Percentiles rank a stretch among this genome's conserved stretches.
Conservation (phyloP, 2,329 filamentous ascomycete genomes). For the Monilinia fructicola region DNA sequence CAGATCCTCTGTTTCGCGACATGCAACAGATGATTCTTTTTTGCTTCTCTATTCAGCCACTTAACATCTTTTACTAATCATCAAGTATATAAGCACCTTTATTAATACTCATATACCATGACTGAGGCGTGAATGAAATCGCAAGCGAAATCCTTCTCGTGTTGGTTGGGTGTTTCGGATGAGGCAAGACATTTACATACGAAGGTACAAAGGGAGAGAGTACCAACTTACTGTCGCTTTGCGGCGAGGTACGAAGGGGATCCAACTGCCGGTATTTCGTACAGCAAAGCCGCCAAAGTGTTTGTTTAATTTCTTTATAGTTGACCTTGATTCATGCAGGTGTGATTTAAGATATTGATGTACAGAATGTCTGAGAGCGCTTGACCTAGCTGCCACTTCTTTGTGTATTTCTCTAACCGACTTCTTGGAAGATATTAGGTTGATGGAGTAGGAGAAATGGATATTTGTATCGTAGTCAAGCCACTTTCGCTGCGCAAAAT, state of each 20-base stretch:
- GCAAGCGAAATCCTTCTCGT: conserved; percentile 17
- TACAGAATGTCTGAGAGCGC: conserved; percentile 16
- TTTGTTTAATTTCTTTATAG: conserved; percentile 10
- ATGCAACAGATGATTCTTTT: conserved; percentile 7
- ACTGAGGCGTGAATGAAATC: conserved; percentile 1
- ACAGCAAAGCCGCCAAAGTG: neutral
- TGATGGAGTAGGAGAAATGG: neutral
- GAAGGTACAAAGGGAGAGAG: conserved; percentile 9
- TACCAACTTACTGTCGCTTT: conserved; percentile 4
- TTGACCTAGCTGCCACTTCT: neutral
- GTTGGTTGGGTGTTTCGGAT: conserved; percentile 12
- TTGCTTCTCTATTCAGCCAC: neutral
- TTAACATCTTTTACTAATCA: neutral
- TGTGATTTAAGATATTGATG: conserved; percentile 9
- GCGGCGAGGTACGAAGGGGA: conserved; percentile 10
- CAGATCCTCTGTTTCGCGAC: conserved; percentile 18
- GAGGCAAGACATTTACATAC: conserved; percentile 11
- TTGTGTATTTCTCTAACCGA: neutral
- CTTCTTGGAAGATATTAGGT: neutral
- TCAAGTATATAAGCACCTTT: conserved; percentile 3
- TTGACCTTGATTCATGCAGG: neutral
- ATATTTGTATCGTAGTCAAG: neutral
- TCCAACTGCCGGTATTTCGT: neutral
- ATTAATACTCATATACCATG: neutral
- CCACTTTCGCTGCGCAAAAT: neutral